Conservation (phyloP, 805 yeast genomes). For the Ogataea paradorogensis region DNA sequence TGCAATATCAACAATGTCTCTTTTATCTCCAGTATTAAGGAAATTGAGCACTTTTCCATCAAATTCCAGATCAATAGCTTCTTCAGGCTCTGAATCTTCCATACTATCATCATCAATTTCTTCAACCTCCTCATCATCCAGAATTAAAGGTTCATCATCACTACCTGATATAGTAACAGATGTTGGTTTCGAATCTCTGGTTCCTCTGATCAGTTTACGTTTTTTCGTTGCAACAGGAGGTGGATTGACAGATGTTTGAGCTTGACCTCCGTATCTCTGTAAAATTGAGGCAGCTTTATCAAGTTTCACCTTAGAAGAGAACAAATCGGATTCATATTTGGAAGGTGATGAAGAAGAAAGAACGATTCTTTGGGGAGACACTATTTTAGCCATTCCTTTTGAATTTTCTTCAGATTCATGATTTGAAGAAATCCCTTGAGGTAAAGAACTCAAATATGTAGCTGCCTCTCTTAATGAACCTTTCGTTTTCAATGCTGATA, state of each 20-base stretch:
- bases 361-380: slow-evolving; percentile 14
- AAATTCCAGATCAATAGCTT: slow-evolving; percentile 36
- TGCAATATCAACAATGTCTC: slow-evolving; percentile 79
- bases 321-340: slow-evolving; percentile 21
- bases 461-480: slow-evolving; percentile 34
- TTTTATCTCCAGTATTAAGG: slow-evolving; percentile 69
- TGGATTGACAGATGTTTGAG: slow-evolving; percentile 2
- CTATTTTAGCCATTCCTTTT: slow-evolving; percentile 13
- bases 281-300: slow-evolving; percentile 19
- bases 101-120: slow-evolving; percentile 33
- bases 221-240: slow-evolving; percentile 26
- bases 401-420: slow-evolving; percentile 9
- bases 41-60: slow-evolving; percentile 71
- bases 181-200: slow-evolving; percentile 18
- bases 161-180: slow-evolving; percentile 22
- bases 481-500: slow-evolving; percentile 30
- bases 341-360: slow-evolving; percentile 20
- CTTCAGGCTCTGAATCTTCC: slow-evolving; percentile 33
- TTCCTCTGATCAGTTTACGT: slow-evolving; percentile 27
- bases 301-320: slow-evolving; percentile 29
- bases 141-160: slow-evolving; percentile 13
- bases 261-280: slow-evolving; percentile 23
- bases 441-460: slow-evolving; percentile 25
- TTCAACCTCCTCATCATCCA: slow-evolving; percentile 14
- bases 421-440: slow-evolving; percentile 11